Percentiles rank a stretch among this genome's conserved stretches.
Evolutionary conservation across 176 grass and related monocot genomes (phyloP).

Genomic region (Neostapfia colusana): DNA sequence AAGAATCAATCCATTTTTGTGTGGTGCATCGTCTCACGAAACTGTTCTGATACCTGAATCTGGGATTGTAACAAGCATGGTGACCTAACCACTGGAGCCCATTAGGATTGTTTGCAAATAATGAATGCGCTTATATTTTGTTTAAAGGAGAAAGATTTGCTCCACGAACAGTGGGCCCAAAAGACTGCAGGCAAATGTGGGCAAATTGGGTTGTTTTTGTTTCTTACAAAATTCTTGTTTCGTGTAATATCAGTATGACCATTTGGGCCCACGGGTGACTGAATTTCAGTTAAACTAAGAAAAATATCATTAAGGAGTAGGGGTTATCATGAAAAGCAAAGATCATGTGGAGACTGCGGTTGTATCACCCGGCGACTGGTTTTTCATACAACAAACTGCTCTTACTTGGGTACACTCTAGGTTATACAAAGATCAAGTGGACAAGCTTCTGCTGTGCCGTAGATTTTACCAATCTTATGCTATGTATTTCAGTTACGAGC

Average conservation of each 20-base stretch:
- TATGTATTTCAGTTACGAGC: not conserved
- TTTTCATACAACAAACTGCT: not conserved
- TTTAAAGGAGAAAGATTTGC: slow-evolving; percentile 25
- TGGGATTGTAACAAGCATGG: not conserved
- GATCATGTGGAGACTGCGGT: not conserved
- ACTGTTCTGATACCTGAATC: slow-evolving; percentile 22
- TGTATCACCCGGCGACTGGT: not conserved
- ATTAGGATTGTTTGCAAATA: slow-evolving; percentile 7
- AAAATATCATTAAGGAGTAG: slow-evolving; percentile 8
- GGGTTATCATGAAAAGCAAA: slow-evolving; percentile 23
- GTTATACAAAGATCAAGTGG: not conserved
- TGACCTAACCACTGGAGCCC: slow-evolving; percentile 34
- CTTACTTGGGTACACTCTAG: not conserved
- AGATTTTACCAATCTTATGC: too few relatives aligned
- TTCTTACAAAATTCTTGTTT: slow-evolving; percentile 8
- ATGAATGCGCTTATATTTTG: not conserved
- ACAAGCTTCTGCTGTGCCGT: not conserved
- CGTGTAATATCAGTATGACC: not conserved
- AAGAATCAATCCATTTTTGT: not conserved
- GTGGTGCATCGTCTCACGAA: slow-evolving; percentile 16
- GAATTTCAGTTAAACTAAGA: slow-evolving; percentile 25
- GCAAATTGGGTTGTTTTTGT: not conserved
- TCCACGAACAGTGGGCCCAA: not conserved
- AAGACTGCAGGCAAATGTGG: not conserved
- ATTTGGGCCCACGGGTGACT: not conserved